Percentiles rank a stretch among this genome's conserved stretches.
Evolutionary conservation across 371 early-diverging fungal genomes (phyloP).

Genomic region (Phascolomyces articulosus): DNA sequence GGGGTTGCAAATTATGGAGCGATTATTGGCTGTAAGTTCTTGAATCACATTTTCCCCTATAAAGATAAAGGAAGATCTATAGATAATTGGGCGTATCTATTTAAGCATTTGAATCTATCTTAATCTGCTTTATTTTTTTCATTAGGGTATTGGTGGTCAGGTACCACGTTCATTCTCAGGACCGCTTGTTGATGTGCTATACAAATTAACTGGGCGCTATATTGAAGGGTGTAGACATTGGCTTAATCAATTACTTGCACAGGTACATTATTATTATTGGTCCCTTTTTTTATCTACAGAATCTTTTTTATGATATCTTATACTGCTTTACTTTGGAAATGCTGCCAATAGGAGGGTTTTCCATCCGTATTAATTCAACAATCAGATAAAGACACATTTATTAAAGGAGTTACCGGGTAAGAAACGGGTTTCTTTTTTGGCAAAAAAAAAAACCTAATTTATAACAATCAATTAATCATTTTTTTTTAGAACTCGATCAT

Average conservation of each 20-base stretch:
- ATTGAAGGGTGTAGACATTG: conserved; percentile 54
- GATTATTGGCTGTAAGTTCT: conserved; percentile 49
- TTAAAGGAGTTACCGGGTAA: conserved; percentile 63
- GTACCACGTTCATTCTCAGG: conserved; percentile 73
- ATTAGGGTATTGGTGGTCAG: conserved; percentile 71
- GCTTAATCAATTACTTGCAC: conserved; percentile 58
- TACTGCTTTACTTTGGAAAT: not conserved
- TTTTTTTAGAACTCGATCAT: conserved; percentile 52
- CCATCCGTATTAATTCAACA: conserved; percentile 60
- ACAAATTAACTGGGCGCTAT: conserved; percentile 62
- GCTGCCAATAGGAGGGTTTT: conserved; percentile 56
- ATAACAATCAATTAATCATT: not conserved
- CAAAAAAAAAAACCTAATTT: no score
- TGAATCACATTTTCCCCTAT: no score
- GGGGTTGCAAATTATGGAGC: conserved; percentile 60
- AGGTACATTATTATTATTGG: conserved; percentile 36
- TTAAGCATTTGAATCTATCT: no score
- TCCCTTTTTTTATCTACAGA: not conserved
- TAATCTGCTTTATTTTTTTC: not conserved
- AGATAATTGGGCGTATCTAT: no score
- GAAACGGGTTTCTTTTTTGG: conserved; percentile 8
- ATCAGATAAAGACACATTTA: conserved; percentile 62
- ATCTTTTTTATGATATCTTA: no score
- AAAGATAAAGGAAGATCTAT: no score
- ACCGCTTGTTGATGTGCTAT: conserved; percentile 64